These are phyloP conservation scores for Chaetomiaceae sp. DNA, from an alignment of 2,329 filamentous ascomycete species.

Conservation along the genomic window DNA sequence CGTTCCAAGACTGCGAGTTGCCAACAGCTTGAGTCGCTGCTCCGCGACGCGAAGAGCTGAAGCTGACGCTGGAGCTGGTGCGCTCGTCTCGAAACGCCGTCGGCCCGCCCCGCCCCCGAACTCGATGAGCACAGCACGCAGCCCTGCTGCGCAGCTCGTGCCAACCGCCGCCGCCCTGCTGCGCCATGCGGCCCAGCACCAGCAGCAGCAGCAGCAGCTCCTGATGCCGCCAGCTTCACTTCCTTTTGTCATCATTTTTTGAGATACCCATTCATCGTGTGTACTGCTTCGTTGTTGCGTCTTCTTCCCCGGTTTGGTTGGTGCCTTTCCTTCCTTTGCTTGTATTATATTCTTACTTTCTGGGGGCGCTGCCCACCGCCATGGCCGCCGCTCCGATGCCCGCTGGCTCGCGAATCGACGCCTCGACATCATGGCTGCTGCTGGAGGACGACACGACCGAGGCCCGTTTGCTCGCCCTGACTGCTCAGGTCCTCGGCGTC, in stretches of 20 bases:
- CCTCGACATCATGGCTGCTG: slow-evolving; percentile 22
- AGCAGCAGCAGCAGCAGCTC: no score
- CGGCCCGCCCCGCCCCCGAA: slow-evolving; percentile 2
- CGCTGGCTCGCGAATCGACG: slow-evolving; percentile 16
- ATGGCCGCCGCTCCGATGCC: slow-evolving; percentile 18
- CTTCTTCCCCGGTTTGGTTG: not conserved
- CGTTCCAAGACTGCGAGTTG: no score
- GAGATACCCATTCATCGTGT: slow-evolving; percentile 16
- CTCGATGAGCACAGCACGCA: slow-evolving; percentile 11
- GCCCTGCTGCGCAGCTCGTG: slow-evolving; percentile 9
- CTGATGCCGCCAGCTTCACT: slow-evolving; percentile 13
- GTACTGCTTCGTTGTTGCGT: not conserved
- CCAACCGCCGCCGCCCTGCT: slow-evolving; percentile 9
- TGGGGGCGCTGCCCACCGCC: slow-evolving; percentile 6
- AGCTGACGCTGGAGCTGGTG: no score
- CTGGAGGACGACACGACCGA: slow-evolving; percentile 22
- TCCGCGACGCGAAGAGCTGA: no score
- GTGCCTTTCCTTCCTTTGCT: slow-evolving; percentile 5
- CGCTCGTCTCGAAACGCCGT: no score
- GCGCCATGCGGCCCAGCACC: slow-evolving; percentile 23
- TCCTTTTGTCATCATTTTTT: slow-evolving; percentile 17
- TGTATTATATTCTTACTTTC: slow-evolving; percentile 3
- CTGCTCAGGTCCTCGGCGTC: slow-evolving; percentile 33
- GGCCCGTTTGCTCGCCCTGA: slow-evolving; percentile 22
- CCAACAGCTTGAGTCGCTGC: no score